Evolutionary conservation across 2,329 filamentous ascomycete species (phyloP), one percentile per base, ranked within the genome.

Genomic region (Calonectria pseudoreteaudii): DNA sequence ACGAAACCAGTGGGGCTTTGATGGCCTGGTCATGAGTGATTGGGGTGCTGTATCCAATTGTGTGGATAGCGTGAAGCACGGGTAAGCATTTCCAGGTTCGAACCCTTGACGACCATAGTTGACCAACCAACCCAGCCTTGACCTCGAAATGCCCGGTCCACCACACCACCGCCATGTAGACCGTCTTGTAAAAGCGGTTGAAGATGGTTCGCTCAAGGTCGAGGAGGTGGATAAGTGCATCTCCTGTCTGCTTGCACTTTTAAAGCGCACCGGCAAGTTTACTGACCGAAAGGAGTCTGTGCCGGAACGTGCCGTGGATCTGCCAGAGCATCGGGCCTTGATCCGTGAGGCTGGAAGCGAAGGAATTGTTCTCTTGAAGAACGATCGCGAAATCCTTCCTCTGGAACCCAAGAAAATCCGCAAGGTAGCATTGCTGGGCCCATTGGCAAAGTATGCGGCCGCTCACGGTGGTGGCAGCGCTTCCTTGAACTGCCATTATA

Each of bases 101-200:
- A 31, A 47, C 18, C 26, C 4, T 18, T 13, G 26, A 18, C n/a
- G n/a, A n/a, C n/a, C 60, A 23, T 20, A 47, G 8, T 36, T 47
- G 18, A 31, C 26, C 26, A 41, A 60, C 26, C 11, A 10, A 31
- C 26, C 20, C 14, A 68, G 77, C 31, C 76, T 76, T 58, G 67
- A 81, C 67, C 70, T 83, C 20, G 82, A 83, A 67, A 83, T 83
- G 81, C 81, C 81, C 9, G 81, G 83, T 4, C 81, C 81, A 6
- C 76, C 78, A 4, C 65, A 62, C 66, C 73, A 75, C 36, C 74
- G 76, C 14, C 20, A 49, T 28, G 18, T 49, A 58, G n/a, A 38
- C 4, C 64, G 34, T 26, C 56, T 60, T 4, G n/a, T 11, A 2
- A 28, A 68, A 14, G 64, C 31, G 1, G 26, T 74, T 9, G 56